These are phyloP conservation scores for Syzygium aromaticum DNA, from an alignment of 345 rosid genomes.

Conservation along the genomic window DNA sequence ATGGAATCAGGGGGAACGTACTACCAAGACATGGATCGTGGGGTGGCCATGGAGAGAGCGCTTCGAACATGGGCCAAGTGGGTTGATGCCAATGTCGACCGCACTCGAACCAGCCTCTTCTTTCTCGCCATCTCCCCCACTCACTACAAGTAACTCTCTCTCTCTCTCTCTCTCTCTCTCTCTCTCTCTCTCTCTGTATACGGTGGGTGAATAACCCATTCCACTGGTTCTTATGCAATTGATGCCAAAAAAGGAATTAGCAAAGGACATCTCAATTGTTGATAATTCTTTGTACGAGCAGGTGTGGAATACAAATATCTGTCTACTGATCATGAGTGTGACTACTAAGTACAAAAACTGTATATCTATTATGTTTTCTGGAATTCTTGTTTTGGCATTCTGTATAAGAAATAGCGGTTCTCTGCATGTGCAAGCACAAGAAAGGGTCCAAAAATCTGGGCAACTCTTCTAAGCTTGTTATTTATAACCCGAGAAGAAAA, in stretches of 20 bases:
- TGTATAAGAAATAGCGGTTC: background rate
- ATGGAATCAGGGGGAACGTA: conserved; percentile 64
- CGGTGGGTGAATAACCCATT: too few relatives aligned
- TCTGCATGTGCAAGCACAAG: background rate
- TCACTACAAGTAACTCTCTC: conserved; percentile 56
- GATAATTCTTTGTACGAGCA: background rate
- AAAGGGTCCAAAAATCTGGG: background rate
- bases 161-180: background rate
- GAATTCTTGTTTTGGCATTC: background rate
- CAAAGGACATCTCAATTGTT: background rate
- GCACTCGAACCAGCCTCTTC: conserved; percentile 46
- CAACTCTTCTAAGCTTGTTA: background rate
- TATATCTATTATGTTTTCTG: background rate
- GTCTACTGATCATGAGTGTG: background rate
- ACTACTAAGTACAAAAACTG: background rate
- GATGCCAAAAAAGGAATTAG: background rate
- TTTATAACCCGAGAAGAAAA: background rate
- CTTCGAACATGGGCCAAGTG: conserved; percentile 82
- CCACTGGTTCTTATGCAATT: background rate
- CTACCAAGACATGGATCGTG: conserved; percentile 83
- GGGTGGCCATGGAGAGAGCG: conserved; percentile 68
- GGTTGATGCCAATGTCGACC: conserved; percentile 53
- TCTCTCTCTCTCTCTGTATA: background rate
- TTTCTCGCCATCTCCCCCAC: conserved; percentile 88
- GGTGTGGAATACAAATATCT: background rate